Base-by-base conservation (phyloP, 1,284 basidiomycete species). In the Phlebopus sp. region DNA sequence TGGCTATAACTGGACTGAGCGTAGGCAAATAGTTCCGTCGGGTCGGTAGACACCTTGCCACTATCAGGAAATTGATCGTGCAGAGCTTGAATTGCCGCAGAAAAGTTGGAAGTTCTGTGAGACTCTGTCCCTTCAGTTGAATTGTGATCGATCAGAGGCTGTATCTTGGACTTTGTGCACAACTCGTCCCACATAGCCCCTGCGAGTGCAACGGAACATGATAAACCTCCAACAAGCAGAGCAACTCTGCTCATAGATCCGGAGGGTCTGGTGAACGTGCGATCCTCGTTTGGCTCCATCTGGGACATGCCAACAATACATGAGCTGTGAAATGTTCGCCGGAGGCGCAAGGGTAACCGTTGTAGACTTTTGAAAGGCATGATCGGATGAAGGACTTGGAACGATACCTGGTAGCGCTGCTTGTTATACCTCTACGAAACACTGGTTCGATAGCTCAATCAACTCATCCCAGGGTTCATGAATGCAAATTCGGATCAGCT, bases 1-100 rank as follows among this genome's bases (percentile, higher is more conserved):
- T 53, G 52, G 36, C 42, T 54, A 32, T 54, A 54, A 6, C 39
- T 37, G 0, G 51, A 53, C 43, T 54, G 52, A 7, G 52, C 52
- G 15, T 54, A 54, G 4, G 52, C 52, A 53, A 35, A 44, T 35
- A 54, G 29, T 42, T 54, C 51, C 13, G 19, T 23, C 18, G 51
- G 46, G 18, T 53, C 51, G 4, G 52, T 54, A 13, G 52, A 53
- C 11, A 54, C 52, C 18, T 42, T 19, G 23, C 36, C 38, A 6
- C n/a, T 31, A 19, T 49, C 43, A 5, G 51, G 25, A 14, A 54
- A 54, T 34, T 42, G 42, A 5, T 27, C 31, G 23, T 23, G 38
- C 14, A 54, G 37, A 5, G 54, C 52, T 40, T 45, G 42, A 23
- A 54, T 52, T 13, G 51, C 52, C 34, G 25, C 43, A 17, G 37